Evolutionary conservation across 495 filamentous ascomycete species (phyloP).

Genomic region (Hypoxylon intermedium): DNA sequence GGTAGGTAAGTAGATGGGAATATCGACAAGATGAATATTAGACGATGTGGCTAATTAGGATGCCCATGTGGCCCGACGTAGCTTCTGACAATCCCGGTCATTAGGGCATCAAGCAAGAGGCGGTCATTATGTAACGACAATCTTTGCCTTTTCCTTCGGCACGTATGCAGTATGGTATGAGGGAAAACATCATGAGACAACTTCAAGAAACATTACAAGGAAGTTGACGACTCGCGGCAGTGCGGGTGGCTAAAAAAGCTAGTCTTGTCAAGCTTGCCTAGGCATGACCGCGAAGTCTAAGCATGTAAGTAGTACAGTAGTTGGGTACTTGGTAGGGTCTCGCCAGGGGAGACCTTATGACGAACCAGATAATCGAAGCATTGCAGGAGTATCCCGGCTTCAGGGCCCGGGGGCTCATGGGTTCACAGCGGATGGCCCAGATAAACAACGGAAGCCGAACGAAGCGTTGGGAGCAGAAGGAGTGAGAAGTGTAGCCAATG

Average conservation of each 20-base stretch:
- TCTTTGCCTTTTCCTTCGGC: constrained; percentile 45
- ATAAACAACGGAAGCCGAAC: constrained; percentile 39
- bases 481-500: constrained; percentile 32
- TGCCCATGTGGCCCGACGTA: constrained; percentile 48
- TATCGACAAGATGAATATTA: constrained; percentile 42
- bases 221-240: constrained; percentile 41
- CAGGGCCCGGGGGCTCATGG: constrained; percentile 24
- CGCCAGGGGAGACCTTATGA: constrained; percentile 31
- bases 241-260: constrained; percentile 41
- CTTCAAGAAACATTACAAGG: constrained; percentile 42
- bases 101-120: constrained; percentile 43
- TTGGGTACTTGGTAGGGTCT: constrained; percentile 25
- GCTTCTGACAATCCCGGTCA: constrained; percentile 45
- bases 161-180: constrained; percentile 47
- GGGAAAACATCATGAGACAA: constrained; percentile 44
- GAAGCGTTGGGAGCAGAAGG: constrained; percentile 36
- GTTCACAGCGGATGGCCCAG: constrained; percentile 39
- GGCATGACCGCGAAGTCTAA: constrained; percentile 36
- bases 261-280: constrained; percentile 38
- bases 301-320: constrained; percentile 32
- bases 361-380: constrained; percentile 33
- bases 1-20: constrained; percentile 29
- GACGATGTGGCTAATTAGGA: constrained; percentile 48
- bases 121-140: constrained; percentile 47
- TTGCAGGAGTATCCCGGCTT: constrained; percentile 37